These are phyloP conservation scores for Eucalyptus camaldulensis DNA, from an alignment of 345 rosid species.

Conservation along the genomic window DNA sequence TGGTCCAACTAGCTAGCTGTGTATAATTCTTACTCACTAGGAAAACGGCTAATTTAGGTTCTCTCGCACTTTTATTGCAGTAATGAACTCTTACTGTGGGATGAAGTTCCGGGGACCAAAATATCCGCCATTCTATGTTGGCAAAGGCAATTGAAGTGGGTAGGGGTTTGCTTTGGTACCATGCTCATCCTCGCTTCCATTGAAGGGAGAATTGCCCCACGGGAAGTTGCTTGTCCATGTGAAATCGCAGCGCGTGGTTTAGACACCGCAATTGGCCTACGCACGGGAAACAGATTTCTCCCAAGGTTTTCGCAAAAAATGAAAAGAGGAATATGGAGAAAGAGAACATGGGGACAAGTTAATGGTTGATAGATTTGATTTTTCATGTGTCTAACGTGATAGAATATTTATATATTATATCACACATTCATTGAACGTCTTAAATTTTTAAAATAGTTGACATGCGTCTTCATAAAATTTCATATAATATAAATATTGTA, in stretches of 20 bases:
- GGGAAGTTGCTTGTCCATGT: not conserved
- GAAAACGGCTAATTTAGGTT: not conserved
- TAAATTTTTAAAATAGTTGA: no score
- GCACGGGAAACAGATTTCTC: not conserved
- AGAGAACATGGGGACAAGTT: not conserved
- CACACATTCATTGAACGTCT: no score
- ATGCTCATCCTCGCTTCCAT: not conserved
- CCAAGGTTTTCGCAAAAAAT: not conserved
- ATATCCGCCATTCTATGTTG: no score
- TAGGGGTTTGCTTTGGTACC: no score
- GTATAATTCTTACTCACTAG: not conserved
- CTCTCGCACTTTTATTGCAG: not conserved
- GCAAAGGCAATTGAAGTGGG: no score
- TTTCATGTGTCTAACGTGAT: not conserved
- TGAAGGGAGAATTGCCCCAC: not conserved
- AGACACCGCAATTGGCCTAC: not conserved
- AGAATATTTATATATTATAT: no score
- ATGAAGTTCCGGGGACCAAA: no score
- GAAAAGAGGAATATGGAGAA: not conserved
- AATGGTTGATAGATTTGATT: not conserved
- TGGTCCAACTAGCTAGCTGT: not conserved
- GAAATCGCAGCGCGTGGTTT: not conserved
- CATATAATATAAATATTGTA: not conserved
- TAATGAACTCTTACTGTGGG: no score
- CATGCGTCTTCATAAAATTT: rapidly evolving